These are phyloP conservation scores for Dalbergia cultrata DNA, from an alignment of 306 rosid species.

Conservation along the genomic window DNA sequence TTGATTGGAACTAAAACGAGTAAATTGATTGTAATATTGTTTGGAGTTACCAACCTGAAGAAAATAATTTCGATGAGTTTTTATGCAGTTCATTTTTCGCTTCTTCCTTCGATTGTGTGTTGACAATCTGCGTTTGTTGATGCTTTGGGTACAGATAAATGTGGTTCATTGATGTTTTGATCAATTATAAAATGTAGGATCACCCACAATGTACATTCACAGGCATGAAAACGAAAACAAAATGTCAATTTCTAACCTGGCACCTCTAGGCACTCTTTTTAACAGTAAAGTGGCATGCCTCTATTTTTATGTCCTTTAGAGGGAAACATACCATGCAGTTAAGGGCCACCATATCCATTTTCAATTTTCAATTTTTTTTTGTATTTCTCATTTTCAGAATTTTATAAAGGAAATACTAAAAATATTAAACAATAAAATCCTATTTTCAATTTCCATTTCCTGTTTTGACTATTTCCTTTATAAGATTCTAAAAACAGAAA, in stretches of 20 bases:
- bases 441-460: no score
- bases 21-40: background rate
- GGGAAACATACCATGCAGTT: background rate
- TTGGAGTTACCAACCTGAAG: background rate
- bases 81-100: background rate
- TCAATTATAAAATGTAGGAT: background rate
- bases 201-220: background rate
- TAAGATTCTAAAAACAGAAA: no score
- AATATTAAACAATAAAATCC: no score
- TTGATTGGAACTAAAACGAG: background rate
- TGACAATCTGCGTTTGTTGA: background rate
- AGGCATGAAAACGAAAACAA: no score
- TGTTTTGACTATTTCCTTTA: no score
- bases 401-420: no score
- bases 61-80: background rate
- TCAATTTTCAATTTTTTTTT: no score
- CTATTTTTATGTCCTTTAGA: background rate
- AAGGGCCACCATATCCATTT: no score
- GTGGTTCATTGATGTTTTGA: background rate
- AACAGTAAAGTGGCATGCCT: conserved; percentile 1
- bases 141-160: background rate
- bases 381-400: no score
- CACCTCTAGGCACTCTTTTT: no score
- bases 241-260: no score
- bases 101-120: conserved; percentile 1